Evolutionary conservation across 2,329 filamentous ascomycete genomes (phyloP).

Genomic region (Venturia asperata): DNA sequence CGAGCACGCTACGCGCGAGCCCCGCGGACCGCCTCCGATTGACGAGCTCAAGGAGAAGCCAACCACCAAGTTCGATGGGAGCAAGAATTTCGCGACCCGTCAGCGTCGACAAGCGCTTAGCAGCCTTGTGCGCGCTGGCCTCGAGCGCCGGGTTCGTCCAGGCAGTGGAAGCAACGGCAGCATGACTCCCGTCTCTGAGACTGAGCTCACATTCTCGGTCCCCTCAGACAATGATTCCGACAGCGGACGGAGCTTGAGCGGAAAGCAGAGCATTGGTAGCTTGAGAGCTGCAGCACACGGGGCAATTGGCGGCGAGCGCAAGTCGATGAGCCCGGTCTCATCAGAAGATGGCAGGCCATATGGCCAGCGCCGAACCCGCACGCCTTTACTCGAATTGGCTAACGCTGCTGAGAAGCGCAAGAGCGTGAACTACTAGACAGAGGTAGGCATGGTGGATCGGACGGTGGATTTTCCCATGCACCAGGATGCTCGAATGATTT

Average conservation of each 20-base stretch:
- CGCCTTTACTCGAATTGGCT: conserved; percentile 75
- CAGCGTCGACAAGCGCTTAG: conserved; percentile 87
- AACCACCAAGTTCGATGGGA: conserved; percentile 87
- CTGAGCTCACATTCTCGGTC: conserved; percentile 59
- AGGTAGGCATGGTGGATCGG: neutral
- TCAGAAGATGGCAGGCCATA: conserved; percentile 50
- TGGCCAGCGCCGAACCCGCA: conserved; percentile 63
- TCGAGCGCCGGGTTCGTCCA: conserved; percentile 71
- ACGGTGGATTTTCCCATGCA: neutral
- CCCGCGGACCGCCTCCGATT: conserved; percentile 80
- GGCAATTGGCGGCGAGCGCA: conserved; percentile 81
- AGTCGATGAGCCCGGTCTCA: conserved; percentile 46
- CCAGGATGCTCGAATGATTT: neutral
- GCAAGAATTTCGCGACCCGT: conserved; percentile 92
- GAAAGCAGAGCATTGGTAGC: conserved; percentile 65
- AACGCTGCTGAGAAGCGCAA: conserved; percentile 86
- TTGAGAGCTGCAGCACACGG: conserved; percentile 72
- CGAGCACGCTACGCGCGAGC: conserved; percentile 89
- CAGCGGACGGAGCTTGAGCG: conserved; percentile 51
- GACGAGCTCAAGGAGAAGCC: conserved; percentile 88
- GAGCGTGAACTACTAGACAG: conserved; percentile 37
- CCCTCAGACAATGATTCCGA: conserved; percentile 48
- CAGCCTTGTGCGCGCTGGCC: conserved; percentile 82
- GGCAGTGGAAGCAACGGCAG: conserved; percentile 60
- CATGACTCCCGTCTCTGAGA: conserved; percentile 86